These are phyloP conservation scores for Colletotrichum sp. DNA, from an alignment of 2,329 filamentous ascomycete species.

Conservation along the genomic window DNA sequence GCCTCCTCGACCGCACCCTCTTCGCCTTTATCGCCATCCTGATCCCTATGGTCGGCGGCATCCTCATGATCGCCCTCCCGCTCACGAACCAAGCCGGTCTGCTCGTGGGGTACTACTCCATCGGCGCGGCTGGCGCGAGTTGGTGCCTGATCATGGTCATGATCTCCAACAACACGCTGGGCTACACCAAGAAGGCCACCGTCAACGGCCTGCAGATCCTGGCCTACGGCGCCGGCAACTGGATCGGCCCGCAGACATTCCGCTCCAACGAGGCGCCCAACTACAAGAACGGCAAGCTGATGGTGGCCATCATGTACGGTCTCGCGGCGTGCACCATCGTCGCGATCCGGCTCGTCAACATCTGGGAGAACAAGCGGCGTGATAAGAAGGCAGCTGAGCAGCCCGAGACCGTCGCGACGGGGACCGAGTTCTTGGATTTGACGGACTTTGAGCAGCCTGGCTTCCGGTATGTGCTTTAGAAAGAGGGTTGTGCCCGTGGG, in stretches of 20 bases:
- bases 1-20: conserved; percentile 26
- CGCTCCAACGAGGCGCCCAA: conserved; percentile 25
- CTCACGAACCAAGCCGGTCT: conserved; percentile 24
- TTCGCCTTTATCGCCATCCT: conserved; percentile 30
- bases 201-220: conserved; percentile 28
- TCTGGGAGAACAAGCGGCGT: conserved; percentile 27
- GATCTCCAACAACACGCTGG: conserved; percentile 31
- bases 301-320: conserved; percentile 28
- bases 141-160: conserved; percentile 31
- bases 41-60: conserved; percentile 29
- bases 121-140: conserved; percentile 27
- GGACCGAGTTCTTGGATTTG: conserved; percentile 27
- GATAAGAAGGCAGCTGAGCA: conserved; percentile 28
- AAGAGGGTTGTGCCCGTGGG: neutral
- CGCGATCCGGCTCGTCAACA: conserved; percentile 24
- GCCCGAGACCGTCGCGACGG: neutral
- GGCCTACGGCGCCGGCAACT: conserved; percentile 24
- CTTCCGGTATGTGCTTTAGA: conserved; percentile 27
- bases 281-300: conserved; percentile 28
- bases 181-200: conserved; percentile 33
- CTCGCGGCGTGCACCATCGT: conserved; percentile 12
- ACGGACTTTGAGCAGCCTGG: conserved; percentile 27
- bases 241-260: conserved; percentile 30
- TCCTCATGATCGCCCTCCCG: conserved; percentile 31
- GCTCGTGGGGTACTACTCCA: conserved; percentile 28